Evolutionary conservation across 2,329 filamentous ascomycete genomes (phyloP).

Genomic region (Plenodomus lindquistii): DNA sequence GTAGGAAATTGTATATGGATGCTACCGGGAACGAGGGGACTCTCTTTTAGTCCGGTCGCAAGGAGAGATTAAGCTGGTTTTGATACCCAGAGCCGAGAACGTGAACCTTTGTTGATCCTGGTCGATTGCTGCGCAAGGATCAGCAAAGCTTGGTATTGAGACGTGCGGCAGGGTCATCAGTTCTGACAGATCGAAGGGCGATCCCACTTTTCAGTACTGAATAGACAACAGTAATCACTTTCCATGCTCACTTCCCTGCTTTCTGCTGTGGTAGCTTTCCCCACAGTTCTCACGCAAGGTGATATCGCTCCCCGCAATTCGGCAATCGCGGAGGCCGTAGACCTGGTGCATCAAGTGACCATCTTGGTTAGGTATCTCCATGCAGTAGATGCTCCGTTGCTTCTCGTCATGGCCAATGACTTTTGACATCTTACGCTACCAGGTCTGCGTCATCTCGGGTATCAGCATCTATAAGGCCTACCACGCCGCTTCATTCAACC

Average conservation of each 20-base stretch:
- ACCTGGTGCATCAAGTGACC: not conserved
- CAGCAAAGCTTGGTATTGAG: slow-evolving; percentile 36
- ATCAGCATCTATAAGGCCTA: not conserved
- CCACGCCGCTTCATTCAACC: no score
- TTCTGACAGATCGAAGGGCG: slow-evolving; percentile 24
- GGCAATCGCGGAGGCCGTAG: slow-evolving; percentile 18
- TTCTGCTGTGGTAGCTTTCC: slow-evolving; percentile 23
- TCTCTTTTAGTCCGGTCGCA: slow-evolving; percentile 35
- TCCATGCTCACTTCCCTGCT: slow-evolving; percentile 9
- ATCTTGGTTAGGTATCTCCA: not conserved
- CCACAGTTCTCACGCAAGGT: slow-evolving; percentile 33
- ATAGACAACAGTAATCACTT: slow-evolving; percentile 2
- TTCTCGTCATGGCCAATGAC: not conserved
- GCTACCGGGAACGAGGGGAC: slow-evolving; percentile 37
- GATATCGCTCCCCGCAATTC: slow-evolving; percentile 32
- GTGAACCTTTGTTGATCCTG: slow-evolving; percentile 30
- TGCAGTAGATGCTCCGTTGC: no score
- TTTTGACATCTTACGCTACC: not conserved
- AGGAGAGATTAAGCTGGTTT: slow-evolving; percentile 42
- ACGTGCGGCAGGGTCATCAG: slow-evolving; percentile 24
- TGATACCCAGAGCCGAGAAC: slow-evolving; percentile 37
- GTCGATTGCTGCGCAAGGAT: slow-evolving; percentile 38
- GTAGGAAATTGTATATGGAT: slow-evolving; percentile 42
- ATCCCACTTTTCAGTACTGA: slow-evolving; percentile 12
- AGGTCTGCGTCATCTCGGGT: not conserved